phyloP scores from a whole-genome alignment of 768 basidiomycete species.

The Pisolithus albus region DNA sequence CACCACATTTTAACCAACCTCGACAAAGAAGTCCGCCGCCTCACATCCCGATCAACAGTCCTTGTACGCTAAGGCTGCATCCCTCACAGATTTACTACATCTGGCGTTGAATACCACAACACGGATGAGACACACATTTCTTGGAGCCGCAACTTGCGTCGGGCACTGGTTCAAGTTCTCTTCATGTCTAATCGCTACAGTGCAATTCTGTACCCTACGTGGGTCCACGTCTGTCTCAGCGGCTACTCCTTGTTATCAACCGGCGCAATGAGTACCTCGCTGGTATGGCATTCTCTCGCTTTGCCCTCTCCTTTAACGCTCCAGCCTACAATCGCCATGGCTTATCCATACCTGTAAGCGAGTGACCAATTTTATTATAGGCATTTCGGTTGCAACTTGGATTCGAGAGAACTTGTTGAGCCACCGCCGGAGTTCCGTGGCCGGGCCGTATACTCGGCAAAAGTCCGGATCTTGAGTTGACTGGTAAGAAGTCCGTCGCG shows the following conservation, averaged over 20 bases:
- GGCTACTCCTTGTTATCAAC: neutral
- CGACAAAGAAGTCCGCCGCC: slow-evolving; percentile 10
- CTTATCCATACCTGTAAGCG: neutral
- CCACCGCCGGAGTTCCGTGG: neutral
- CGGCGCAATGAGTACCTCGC: neutral
- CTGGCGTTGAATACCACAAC: slow-evolving; percentile 8
- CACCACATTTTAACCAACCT: slow-evolving; percentile 13
- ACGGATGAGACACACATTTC: neutral
- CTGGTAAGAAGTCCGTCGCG: neutral
- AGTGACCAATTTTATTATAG: neutral
- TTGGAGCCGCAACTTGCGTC: neutral
- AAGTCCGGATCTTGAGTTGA: neutral
- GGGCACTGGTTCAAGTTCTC: slow-evolving; percentile 7
- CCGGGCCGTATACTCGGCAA: neutral
- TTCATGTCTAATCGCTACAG: slow-evolving; percentile 23
- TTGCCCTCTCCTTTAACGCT: neutral
- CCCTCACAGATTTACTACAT: slow-evolving; percentile 10
- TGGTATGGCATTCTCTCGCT: neutral
- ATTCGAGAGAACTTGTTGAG: neutral
- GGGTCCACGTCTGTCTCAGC: neutral
- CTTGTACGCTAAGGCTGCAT: neutral
- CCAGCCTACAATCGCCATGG: neutral
- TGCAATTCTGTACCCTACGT: slow-evolving; percentile 16
- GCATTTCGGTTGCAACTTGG: neutral
- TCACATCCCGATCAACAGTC: neutral